Percentiles rank a stretch among this genome's conserved stretches.
Evolutionary conservation across 805 yeast genomes (phyloP).

Genomic region (Dipodascus albidus): DNA sequence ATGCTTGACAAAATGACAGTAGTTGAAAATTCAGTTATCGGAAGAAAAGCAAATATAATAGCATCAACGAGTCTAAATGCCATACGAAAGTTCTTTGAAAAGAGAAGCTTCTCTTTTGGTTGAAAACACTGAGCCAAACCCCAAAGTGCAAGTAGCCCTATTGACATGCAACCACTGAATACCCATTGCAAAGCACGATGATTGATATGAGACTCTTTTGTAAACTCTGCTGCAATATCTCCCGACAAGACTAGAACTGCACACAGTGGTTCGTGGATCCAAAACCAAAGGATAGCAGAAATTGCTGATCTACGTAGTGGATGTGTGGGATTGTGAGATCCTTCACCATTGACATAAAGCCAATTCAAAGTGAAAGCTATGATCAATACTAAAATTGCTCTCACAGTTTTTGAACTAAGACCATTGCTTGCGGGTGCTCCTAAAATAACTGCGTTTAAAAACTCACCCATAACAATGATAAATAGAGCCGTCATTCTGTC

Average conservation of each 20-base stretch:
- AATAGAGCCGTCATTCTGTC: slow-evolving; percentile 48
- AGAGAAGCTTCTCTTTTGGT: slow-evolving; percentile 14
- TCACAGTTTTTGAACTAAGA: slow-evolving; percentile 31
- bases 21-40: background rate
- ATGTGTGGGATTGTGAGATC: slow-evolving; percentile 37
- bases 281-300: slow-evolving; percentile 37
- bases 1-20: background rate
- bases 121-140: slow-evolving; percentile 14
- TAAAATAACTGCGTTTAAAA: slow-evolving; percentile 42
- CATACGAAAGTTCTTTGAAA: background rate
- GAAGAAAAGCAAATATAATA: background rate
- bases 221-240: slow-evolving; percentile 13
- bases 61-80: background rate
- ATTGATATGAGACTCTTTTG: slow-evolving; percentile 8
- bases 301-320: slow-evolving; percentile 38
- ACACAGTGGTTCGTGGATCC: slow-evolving; percentile 39
- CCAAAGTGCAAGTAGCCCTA: slow-evolving; percentile 17
- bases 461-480: slow-evolving; percentile 57
- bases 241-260: slow-evolving; percentile 29
- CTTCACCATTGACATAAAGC: slow-evolving; percentile 46
- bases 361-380: slow-evolving; percentile 40
- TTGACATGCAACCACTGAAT: slow-evolving; percentile 15
- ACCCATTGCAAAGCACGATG: background rate
- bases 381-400: slow-evolving; percentile 38
- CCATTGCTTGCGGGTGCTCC: slow-evolving; percentile 38